Percentiles rank a stretch among this genome's conserved stretches.
Evolutionary conservation across 2,329 filamentous ascomycete species (phyloP).

Genomic region (Colletotrichum sidae): DNA sequence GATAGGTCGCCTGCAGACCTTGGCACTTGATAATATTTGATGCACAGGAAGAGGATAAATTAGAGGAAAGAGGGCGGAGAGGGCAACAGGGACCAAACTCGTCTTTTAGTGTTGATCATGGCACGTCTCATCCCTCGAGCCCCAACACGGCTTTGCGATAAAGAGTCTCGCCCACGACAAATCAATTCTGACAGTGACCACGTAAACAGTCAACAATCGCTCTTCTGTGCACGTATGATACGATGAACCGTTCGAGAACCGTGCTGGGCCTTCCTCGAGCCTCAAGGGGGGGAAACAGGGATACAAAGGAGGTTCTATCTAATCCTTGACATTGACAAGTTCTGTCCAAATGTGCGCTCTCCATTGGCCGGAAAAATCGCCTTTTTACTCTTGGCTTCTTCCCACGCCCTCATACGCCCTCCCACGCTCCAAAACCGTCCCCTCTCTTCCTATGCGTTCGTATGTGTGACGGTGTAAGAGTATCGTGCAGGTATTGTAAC

Average conservation of each 20-base stretch:
- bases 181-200: too few relatives aligned
- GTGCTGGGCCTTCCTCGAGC: slow-evolving; percentile 6
- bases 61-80: neutral
- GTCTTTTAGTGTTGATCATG: slow-evolving; percentile 1
- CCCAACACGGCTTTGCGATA: slow-evolving; percentile 14
- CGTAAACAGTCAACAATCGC: neutral
- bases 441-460: neutral
- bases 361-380: neutral
- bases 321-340: slow-evolving; percentile 5
- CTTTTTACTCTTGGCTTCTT: neutral
- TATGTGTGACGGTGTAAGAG: neutral
- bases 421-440: neutral
- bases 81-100: neutral
- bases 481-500: neutral
- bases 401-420: neutral
- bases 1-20: too few relatives aligned
- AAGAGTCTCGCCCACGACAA: neutral
- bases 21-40: too few relatives aligned
- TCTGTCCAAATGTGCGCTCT: neutral
- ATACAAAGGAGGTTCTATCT: slow-evolving; percentile 14
- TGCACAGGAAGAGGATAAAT: too few relatives aligned
- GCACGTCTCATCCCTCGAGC: slow-evolving; percentile 10
- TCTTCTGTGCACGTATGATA: neutral
- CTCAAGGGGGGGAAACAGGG: too few relatives aligned
- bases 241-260: neutral